Evolutionary conservation across 1,284 basidiomycete species (phyloP), one percentile per base, ranked within the genome.

Genomic region (Fomes fomentarius): DNA sequence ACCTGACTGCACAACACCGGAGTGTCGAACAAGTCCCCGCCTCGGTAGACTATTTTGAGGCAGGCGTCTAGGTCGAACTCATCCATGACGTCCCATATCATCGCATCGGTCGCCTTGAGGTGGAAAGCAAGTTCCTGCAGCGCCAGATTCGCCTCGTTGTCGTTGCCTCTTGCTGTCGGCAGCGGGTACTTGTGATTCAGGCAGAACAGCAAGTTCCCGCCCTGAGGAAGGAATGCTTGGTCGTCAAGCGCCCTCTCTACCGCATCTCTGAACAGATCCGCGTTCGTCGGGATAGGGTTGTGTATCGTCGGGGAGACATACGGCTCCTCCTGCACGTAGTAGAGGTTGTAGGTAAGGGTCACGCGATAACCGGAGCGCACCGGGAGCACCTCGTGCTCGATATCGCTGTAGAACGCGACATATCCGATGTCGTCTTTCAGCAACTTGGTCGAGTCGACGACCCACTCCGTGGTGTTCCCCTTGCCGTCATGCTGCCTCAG

Each of bases 311-410:
- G 22, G 11, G 28, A 34, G 17, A 8, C 2, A 12, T 3, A 37
- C 28, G 17, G 7, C n/a, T 8, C 17, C 17, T 53, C 51, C 5
- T 31, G 34, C 12, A 1, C 37, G 31, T 66, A 65, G 50, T 67
- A 72, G 35, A 75, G 67, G 62, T 76, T 73, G 62, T 73, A 79
- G 0, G 76, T 76, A 26, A 81, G 54, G 2, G 76, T 78, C 26
- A 81, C 66, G 4, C 61, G 56, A 48, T 72, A 69, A 0, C 80
- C 79, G 0, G 68, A 69, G 7, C 52, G 63, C 10, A 82, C 76
- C 0, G 67, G 69, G 1, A 64, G 39, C 12, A 81, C 75, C 57
- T 80, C 77, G 61, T 80, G 76, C 55, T 76, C 75, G 56, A 76
- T 69, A 61, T 79, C 76, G 52, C 75, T 72, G 67, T 68, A 78